phyloP scores from a whole-genome alignment of 495 filamentous ascomycete genomes.

The Aspergillus taichungensis region DNA sequence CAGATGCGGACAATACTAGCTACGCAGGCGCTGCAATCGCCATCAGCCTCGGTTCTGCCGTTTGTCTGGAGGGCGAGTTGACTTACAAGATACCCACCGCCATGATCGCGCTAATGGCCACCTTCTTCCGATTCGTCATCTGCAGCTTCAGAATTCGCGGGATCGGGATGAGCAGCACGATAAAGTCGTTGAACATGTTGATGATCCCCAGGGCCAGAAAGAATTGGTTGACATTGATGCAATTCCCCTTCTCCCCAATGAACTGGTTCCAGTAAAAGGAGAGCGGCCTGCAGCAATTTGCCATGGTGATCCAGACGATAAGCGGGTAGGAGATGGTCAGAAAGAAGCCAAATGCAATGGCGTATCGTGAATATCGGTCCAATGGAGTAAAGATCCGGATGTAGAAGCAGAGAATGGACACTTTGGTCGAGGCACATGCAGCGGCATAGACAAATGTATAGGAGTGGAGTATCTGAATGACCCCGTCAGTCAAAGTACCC shows the following conservation, averaged over 20 bases:
- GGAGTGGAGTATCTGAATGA: conserved; percentile 18
- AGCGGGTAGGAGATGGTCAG: conserved; percentile 16
- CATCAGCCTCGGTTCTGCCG: too few species aligned
- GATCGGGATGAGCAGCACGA: conserved; percentile 34
- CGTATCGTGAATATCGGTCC: conserved; percentile 8
- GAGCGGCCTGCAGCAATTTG: conserved; percentile 16
- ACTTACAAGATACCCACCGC: too few species aligned
- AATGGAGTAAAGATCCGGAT: conserved; percentile 21
- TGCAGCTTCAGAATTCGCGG: conserved; percentile 27
- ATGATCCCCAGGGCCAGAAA: conserved; percentile 22
- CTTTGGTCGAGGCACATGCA: conserved; percentile 21
- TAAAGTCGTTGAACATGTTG: conserved; percentile 34
- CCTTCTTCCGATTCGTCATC: too few species aligned
- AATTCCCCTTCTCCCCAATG: conserved; percentile 10
- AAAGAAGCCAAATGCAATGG: conserved; percentile 7
- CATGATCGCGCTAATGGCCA: too few species aligned
- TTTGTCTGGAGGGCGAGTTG: too few species aligned
- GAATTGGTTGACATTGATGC: conserved; percentile 20
- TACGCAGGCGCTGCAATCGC: conserved; percentile 3
- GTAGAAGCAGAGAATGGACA: conserved; percentile 31
- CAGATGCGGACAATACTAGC: conserved; percentile 31
- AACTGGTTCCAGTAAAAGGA: conserved; percentile 26
- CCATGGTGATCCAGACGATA: conserved; percentile 13
- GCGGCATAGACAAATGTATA: conserved; percentile 27
- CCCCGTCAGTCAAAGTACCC: too few species aligned